A percentile compares a stretch with the other conserved stretches of the same genome.
Conservation (phyloP, 108 stramenopile genomes). For the Thalassiosira profunda region DNA sequence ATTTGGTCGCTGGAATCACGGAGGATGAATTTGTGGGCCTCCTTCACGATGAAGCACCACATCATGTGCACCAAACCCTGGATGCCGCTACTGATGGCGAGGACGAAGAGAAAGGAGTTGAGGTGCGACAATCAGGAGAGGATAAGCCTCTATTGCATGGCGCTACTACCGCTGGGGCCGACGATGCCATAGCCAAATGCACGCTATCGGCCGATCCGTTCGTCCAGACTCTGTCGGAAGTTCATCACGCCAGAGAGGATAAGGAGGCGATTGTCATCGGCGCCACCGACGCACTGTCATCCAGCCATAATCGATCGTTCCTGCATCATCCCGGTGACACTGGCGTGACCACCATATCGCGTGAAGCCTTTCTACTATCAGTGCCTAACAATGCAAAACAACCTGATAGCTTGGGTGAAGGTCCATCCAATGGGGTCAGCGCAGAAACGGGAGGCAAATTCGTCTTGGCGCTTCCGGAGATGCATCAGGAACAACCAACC, state of each 20-base stretch:
- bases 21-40: conserved; percentile 39
- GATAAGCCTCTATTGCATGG: neutral
- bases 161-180: neutral
- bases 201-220: conserved; percentile 18
- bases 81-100: too few relatives aligned
- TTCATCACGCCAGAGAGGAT: neutral
- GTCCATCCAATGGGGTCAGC: neutral
- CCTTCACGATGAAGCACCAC: conserved; percentile 19
- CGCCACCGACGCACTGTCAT: too few relatives aligned
- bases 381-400: neutral
- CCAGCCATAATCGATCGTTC: too few relatives aligned
- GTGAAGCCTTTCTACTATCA: conserved; percentile 39
- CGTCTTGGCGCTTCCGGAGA: conserved; percentile 50
- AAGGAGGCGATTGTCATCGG: neutral
- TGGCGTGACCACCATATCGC: neutral
- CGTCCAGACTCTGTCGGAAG: conserved; percentile 13
- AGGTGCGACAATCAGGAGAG: neutral
- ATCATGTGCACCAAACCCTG: neutral
- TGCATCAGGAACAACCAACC: neutral
- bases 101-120: conserved; percentile 4
- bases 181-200: neutral
- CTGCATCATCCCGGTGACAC: neutral
- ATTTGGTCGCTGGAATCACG: conserved; percentile 20
- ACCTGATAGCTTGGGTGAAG: neutral
- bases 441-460: conserved; percentile 8